Conservation (phyloP, 495 filamentous ascomycete species). For the Aspergillus hancockii region DNA sequence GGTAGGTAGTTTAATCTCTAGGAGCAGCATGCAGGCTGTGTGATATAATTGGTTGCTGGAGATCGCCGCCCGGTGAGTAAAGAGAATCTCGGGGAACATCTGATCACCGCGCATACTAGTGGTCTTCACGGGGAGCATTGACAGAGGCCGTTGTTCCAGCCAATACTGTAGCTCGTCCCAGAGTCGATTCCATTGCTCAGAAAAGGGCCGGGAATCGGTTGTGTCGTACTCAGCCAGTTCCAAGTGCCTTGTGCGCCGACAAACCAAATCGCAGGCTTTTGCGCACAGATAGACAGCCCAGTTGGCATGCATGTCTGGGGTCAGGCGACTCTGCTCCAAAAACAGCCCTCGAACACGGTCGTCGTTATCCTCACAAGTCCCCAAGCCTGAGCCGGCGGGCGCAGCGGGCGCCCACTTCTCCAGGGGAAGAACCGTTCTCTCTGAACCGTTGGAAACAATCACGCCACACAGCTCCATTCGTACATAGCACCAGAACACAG, state of each 20-base stretch:
- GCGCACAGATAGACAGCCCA: background rate
- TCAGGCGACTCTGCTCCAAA: background rate
- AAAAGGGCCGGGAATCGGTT: background rate
- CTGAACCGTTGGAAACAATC: background rate
- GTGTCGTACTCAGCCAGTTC: background rate
- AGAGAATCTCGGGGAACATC: background rate
- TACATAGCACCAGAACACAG: constrained; percentile 1
- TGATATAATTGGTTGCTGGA: background rate
- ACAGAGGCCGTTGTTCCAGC: background rate
- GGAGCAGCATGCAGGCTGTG: background rate
- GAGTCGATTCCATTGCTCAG: background rate
- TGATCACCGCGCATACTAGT: background rate
- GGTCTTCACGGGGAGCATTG: background rate
- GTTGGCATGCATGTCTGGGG: background rate
- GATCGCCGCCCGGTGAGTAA: background rate
- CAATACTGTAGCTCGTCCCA: background rate
- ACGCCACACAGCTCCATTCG: constrained; percentile 1
- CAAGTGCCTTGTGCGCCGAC: background rate
- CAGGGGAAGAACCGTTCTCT: background rate
- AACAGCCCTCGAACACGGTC: background rate
- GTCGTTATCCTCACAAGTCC: background rate
- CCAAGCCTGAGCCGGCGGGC: background rate
- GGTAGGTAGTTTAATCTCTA: background rate
- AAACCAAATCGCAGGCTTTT: background rate
- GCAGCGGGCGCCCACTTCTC: background rate